Base-by-base conservation (phyloP, 192 early-diverging fungal species). In the Backusella australiensis region DNA sequence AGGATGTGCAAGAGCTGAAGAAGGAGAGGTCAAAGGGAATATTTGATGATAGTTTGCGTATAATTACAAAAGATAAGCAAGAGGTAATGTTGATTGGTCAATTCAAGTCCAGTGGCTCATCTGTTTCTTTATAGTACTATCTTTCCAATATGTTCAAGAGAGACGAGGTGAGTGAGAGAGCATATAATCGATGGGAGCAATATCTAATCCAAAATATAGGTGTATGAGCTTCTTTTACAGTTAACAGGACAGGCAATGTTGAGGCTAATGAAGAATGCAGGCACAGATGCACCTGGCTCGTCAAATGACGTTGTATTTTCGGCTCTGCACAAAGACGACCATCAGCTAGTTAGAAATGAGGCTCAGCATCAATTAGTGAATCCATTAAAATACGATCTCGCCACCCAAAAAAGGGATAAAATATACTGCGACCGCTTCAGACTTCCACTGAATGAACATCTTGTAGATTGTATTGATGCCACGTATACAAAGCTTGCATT, bases 21-120 rank as follows among this genome's bases (percentile, higher is more conserved):
- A 95, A 95, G 81, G 94, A 97, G 49, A 92, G 91, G 73, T 94
- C 94, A 14, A 99, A 96, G 84, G 97, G 96, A 29, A 89, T 98
- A 1, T 89, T 97, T 63, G 87, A 91, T 26, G 97, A 99, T 78
- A 89, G 93, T 19, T 94, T 99, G 52, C 89, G 91, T 77, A 91
- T 99, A 19, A 85, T 90, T 23, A 94, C 93, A 12, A 95, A 91
- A 78, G 94, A 96, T 79, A 86, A 81, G 79, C 83, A 84, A 71
- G 92, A 95, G 88, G 94, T 94, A 84, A 38, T 73, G 49, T 14
- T 6, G 39, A 32, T 32, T 32, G 32, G 2, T 3, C 32, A 32
- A 32, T 32, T 32, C 32, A 32, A 32, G 32, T 32, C 2, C 32
- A 32, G 3, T 32, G 2, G 32, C 32, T 32, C 2, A 32, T 32